Evolutionary conservation across 345 rosid species (phyloP).

Genomic region (Abelmoschus esculentus): DNA sequence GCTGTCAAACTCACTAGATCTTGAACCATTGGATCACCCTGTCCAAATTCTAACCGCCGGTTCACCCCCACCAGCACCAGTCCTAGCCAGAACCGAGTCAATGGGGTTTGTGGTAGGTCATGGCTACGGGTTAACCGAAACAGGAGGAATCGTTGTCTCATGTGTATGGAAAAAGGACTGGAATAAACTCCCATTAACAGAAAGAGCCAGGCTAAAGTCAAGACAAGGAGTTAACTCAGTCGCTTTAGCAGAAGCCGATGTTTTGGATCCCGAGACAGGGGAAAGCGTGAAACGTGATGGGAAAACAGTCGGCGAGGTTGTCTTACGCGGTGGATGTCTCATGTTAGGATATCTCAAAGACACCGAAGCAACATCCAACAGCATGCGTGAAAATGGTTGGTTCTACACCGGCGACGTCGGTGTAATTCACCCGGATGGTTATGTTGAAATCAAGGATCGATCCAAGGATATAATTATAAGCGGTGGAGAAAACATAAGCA

Average conservation of each 20-base stretch:
- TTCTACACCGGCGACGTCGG: too few species aligned
- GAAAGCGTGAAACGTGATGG: constrained; percentile 44
- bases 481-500: too few species aligned
- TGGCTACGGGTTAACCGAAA: constrained; percentile 17
- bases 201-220: constrained; percentile 39
- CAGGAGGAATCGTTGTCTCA: constrained; percentile 37
- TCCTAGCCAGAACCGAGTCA: constrained; percentile 29
- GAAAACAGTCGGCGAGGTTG: constrained; percentile 39
- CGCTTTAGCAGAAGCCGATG: constrained; percentile 33
- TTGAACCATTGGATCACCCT: constrained; percentile 21
- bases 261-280: constrained; percentile 32
- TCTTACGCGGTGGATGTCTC: constrained; percentile 37
- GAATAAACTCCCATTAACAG: constrained; percentile 26
- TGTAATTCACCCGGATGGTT: constrained; percentile 42
- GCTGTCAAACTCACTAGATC: constrained; percentile 27
- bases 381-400: constrained; percentile 17
- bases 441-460: constrained; percentile 49
- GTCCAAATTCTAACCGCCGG: constrained; percentile 46
- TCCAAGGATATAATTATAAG: constrained; percentile 34
- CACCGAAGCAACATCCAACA: constrained; percentile 23
- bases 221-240: constrained; percentile 40
- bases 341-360: constrained; percentile 55
- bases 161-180: constrained; percentile 48
- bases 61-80: constrained; percentile 47
- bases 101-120: constrained; percentile 43